Evolutionary conservation across 2,329 filamentous ascomycete species (phyloP).

Genomic region (Rhynchosporium graminicola): DNA sequence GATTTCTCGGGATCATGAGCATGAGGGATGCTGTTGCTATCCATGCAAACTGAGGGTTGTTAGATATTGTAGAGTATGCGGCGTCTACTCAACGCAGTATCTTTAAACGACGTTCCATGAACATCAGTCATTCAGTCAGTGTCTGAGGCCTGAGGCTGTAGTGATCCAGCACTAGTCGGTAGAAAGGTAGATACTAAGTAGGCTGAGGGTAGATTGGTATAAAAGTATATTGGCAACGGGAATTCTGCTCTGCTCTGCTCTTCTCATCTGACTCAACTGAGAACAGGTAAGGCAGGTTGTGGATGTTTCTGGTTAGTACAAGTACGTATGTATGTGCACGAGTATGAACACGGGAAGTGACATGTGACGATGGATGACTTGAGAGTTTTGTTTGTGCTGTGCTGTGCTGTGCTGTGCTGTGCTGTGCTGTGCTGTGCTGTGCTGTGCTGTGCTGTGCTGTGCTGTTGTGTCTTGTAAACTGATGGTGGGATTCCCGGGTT

Average conservation of each 20-base stretch:
- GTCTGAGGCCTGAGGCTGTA: conserved; percentile 3
- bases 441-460: neutral
- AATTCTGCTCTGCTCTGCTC: conserved; percentile 5
- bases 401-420: neutral
- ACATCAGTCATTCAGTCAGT: neutral
- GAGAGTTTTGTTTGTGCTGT: neutral
- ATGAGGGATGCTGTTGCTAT: conserved; percentile 1
- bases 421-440: neutral
- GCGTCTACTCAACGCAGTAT: conserved; percentile 4
- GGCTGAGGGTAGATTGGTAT: neutral
- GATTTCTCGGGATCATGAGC: neutral
- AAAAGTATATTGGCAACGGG: neutral
- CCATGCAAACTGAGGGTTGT: neutral
- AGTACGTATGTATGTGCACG: neutral
- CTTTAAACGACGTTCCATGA: conserved; percentile 11
- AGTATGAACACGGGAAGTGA: neutral
- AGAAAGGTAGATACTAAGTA: too few relatives aligned
- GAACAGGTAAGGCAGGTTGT: neutral
- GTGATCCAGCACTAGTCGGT: too few relatives aligned
- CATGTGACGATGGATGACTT: neutral
- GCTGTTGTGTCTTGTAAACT: neutral
- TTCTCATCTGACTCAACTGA: neutral
- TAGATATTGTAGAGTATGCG: conserved; percentile 1
- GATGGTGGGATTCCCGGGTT: neutral
- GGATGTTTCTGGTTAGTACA: neutral